Base-by-base conservation (phyloP, 768 basidiomycete genomes). In the Phanerodontia chrysosporium region DNA sequence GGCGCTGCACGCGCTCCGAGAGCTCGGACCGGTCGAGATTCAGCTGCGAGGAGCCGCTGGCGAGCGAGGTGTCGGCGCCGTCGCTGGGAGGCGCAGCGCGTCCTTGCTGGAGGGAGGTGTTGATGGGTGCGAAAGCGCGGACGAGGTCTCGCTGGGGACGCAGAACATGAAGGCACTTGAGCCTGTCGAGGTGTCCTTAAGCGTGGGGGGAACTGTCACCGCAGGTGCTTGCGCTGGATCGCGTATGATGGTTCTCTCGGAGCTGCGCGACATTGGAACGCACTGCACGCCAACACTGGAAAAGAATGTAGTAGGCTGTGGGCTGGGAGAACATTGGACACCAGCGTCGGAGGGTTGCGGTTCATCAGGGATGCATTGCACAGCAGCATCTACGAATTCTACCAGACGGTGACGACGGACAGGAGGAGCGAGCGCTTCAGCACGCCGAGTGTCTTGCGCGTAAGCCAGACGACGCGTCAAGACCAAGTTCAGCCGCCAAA, bases 401-500 rank as follows among this genome's bases (percentile, higher is more conserved):
- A 51, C 29, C 18, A 30, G 28, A 29, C 27, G 6, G 18, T 30
- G 48, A 24, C 24, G 24, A 10, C 13, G 48, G 25, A 49, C 8
- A 10, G 48, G 29, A 25, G 48, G 29, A 6, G 48, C 22, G 29
- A 30, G 48, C 7, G 48, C 48, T 12, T 13, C 12, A 6, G 48
- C 25, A 32, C 29, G 28, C 12, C 8, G 7, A 32, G 5, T 21
- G 4, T 28, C 25, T 8, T 29, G 2, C 44, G 29, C 44, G 16
- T 4, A 16, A 32, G 29, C 49, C 28, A 51, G 30, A 8, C 49
- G 49, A 32, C 32, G 13, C 16, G 49, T 29, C 30, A 57, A 52
- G 30, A 61, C 32, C 5, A 30, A 25, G 51, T 58, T 57, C 36
- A 39, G 21, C 18, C 56, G 56, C 60, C 60, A 61, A 35, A 61